Evolutionary conservation across 345 rosid genomes (phyloP), one percentile per base, ranked within the genome.

Genomic region (Physaria fendleri): DNA sequence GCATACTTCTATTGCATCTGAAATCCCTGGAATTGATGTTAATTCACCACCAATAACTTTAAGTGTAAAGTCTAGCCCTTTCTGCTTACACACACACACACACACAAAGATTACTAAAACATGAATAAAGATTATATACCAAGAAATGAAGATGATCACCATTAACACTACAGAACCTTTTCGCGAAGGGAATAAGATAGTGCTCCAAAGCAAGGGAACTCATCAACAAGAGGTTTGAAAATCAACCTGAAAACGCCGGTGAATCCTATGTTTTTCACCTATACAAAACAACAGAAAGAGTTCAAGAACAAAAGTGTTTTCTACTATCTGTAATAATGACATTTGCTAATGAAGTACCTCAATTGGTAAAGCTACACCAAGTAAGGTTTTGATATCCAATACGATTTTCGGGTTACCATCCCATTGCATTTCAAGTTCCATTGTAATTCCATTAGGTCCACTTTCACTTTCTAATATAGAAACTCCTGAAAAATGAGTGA

Each of bases 341-440:
- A 23, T 40, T 40, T 16, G 35, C 11, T 10, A 33, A 48, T 50
- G 47, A 48, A 21, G 40, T 72, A 92, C 98, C 94, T 88, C 85
- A 9, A 88, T 75, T 0, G 95, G 98, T 33, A 92, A 73, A 24
- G 82, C 77, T 6, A 92, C 79, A 0, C 97, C 98, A 38, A 92
- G 65, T 74, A 59, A 76, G 15, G 97, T 88, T 53, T 82, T 79
- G 66, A 92, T 66, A 65, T 74, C 87, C 39, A 88, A 87, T 23
- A 81, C 88, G 20, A 92, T 83, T 53, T 66, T 78, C 4, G 97
- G 95, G 63, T 88, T 78, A 7, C 95, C 97, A 54, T 92, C 98
- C 97, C 98, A 92, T 69, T 88, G 87, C 85, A 92, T 68, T 69
- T 88, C 97, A 77, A 92, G 64, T 62, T 92, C 98, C 86, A 88